Percentiles rank a stretch among this genome's conserved stretches.
Conservation (phyloP, 345 rosid species). For the Corchorus olitorius region DNA sequence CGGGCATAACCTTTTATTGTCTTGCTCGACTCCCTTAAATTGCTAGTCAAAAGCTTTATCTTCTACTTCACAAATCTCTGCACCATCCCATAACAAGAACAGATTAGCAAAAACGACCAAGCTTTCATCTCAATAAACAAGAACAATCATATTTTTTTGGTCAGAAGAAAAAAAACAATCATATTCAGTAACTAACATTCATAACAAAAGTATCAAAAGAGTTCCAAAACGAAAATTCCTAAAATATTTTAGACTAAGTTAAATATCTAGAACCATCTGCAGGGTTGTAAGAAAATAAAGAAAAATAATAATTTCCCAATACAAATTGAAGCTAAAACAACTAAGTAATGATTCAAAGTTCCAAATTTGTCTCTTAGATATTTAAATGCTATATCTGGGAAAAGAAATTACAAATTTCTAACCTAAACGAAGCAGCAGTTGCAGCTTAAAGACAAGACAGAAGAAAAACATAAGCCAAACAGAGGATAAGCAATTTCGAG, state of each 20-base stretch:
- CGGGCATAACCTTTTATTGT: slow-evolving; percentile 20
- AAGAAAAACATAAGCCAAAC: too few relatives aligned
- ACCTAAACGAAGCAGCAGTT: too few relatives aligned
- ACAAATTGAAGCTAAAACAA: too few relatives aligned
- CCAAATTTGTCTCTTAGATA: background rate
- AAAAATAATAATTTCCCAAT: background rate
- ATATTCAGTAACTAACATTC: background rate
- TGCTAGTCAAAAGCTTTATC: background rate
- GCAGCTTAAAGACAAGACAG: too few relatives aligned
- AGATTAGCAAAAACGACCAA: slow-evolving; percentile 7
- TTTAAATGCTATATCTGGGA: too few relatives aligned
- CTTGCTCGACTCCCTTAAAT: background rate
- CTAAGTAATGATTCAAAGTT: background rate
- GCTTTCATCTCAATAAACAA: background rate
- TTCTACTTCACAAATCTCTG: background rate
- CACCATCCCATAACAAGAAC: background rate
- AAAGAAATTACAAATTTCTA: too few relatives aligned
- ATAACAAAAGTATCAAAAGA: background rate
- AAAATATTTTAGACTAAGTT: background rate
- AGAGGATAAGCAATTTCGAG: background rate
- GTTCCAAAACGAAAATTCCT: background rate
- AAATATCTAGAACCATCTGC: background rate
- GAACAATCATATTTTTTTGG: background rate
- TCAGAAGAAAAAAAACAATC: too few relatives aligned
- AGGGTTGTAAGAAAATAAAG: background rate